Evolutionary conservation across 352 stramenopile species (phyloP), one percentile per base, ranked within the genome.

Genomic region (Blastocystis sp.): DNA sequence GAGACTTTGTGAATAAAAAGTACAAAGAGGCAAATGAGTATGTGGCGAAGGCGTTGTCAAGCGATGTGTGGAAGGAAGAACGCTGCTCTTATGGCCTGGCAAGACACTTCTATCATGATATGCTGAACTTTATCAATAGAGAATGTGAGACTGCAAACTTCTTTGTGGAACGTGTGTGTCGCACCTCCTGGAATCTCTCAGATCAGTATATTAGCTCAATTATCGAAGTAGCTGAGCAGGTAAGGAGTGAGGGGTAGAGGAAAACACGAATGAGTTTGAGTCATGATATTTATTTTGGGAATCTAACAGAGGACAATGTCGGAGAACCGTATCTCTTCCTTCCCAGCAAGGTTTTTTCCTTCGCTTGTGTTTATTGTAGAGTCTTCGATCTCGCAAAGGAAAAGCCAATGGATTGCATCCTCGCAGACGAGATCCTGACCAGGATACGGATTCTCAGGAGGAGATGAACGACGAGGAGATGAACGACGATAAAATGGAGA

Each of bases 181-280:
- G 73, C 11, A 62, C 73, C 2, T 30, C 73, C 7, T 85, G 73
- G 73, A 85, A 85, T n/a, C 50, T 85, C 45, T 54, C 45, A 20
- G 73, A 85, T 26, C 73, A 85, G 50, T 85, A 85, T 30, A 62
- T 85, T n/a, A 85, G 73, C 47, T 30, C 73, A 7, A 85, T 85
- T 53, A 85, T 85, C 56, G 73, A 85, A 55, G 73, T 85, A 26
- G 16, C 18, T 2, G 8, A 30, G 9, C 8, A 20, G 8, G 6
- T 6, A 8, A 9, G 16, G n/a, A 66, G 20, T 66, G 18, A 85
- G 39, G 47, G 24, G n/a, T 85, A 85, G 73, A 53, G 53, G 34
- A 85, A 85, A 30, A 85, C 73, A 30, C 73, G 73, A 39, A 64
- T 85, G 53, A 85, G 41, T 43, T 37, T 85, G 20, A 68, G 34